These are phyloP conservation scores for Raphidocelis subcapitata DNA, from an alignment of 139 green algal species.

Conservation along the genomic window DNA sequence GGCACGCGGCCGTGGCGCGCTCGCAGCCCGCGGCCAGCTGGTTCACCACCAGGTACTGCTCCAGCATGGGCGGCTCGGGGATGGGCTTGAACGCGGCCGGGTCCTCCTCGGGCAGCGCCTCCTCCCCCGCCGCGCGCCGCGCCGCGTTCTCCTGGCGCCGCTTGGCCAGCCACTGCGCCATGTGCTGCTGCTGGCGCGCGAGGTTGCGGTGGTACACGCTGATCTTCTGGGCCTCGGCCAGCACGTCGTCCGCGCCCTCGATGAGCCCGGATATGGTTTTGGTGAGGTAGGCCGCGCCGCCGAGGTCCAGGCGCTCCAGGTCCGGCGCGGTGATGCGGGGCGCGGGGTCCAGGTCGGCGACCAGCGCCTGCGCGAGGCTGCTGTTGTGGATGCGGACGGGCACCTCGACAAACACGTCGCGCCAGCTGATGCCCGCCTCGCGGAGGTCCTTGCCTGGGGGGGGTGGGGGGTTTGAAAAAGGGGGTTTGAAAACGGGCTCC, in stretches of 20 bases:
- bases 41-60: constrained; percentile 84
- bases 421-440: constrained; percentile 73
- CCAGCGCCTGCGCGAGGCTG: constrained; percentile 74
- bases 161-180: constrained; percentile 77
- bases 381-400: constrained; percentile 88
- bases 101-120: constrained; percentile 95
- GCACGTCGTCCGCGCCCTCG: constrained; percentile 95
- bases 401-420: constrained; percentile 95
- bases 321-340: constrained; percentile 47
- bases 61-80: constrained; percentile 85
- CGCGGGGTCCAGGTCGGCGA: constrained; percentile 64
- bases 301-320: constrained; percentile 80
- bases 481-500: not conserved
- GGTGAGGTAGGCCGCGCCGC: constrained; percentile 75
- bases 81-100: constrained; percentile 83
- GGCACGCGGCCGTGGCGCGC: constrained; percentile 33
- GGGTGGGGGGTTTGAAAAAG: not conserved
- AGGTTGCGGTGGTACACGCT: constrained; percentile 76
- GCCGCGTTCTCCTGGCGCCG: constrained; percentile 86
- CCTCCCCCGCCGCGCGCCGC: constrained; percentile 76
- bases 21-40: constrained; percentile 70
- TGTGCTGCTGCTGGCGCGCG: constrained; percentile 70
- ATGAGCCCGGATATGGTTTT: constrained; percentile 87
- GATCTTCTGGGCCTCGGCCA: constrained; percentile 72
- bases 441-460: constrained; percentile 64